Base-by-base conservation (phyloP, 2,329 filamentous ascomycete genomes). In the Penicillium vulpinum region DNA sequence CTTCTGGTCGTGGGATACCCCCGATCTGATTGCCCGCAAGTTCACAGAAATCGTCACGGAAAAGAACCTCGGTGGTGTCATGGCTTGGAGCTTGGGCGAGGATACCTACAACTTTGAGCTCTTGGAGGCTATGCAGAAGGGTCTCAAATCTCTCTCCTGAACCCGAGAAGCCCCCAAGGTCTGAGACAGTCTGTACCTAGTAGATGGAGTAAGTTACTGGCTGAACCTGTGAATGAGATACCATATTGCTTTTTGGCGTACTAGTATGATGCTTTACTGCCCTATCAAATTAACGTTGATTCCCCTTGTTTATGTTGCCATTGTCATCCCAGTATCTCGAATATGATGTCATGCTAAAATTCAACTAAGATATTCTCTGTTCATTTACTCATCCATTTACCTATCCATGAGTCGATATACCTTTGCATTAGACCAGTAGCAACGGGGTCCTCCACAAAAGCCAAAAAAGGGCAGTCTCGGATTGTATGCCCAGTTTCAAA, bases 1-100 rank as follows among this genome's bases (percentile, higher is more conserved):
- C 29, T 92, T 88, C 81, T 92, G 89, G 89, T 87, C 87, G 0
- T 91, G 86, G 78, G 89, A 92, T 58, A 88, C 85, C 0, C 78
- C 81, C 0, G 77, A 79, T 8, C 78, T 85, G 13, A 86, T 92
- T 49, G 63, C 70, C 13, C 75, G 77, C 55, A 92, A 92, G 75
- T 84, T 90, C 56, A 73, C 79, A 4, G 70, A 81, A 5, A 80
- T 92, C 35, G 78, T 90, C 3, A 74, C 78, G 29, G 76, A 77
- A 31, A 80, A 82, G 67, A 72, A 76, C 1, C 70, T 91, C 0
- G 88, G 88, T 1, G 89, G 89, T 16, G 84, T 89, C 5, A 90
- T 91, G 80, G 88, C 88, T 0, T 91, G 88, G 88, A 88, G 86
- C 21, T 67, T 91, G 56, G 88, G 87, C 2, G 88, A 91, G 73